Conservation (phyloP, 176 grass and related monocot genomes). For the Lolium perenne region DNA sequence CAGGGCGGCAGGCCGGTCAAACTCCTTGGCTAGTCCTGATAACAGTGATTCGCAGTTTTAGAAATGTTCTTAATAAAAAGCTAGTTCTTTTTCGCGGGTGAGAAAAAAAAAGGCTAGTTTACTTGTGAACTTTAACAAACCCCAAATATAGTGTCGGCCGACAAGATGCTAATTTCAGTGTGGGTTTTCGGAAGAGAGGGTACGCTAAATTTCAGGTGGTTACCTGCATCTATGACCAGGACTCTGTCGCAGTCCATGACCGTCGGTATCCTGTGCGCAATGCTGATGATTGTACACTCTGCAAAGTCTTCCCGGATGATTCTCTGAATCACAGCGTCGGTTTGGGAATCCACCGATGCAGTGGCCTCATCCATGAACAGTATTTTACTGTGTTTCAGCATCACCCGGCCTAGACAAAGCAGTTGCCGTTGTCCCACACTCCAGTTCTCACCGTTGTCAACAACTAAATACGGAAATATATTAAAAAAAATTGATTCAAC, state of each 20-base stretch:
- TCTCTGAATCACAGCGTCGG: conserved; percentile 90
- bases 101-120: too few relatives aligned
- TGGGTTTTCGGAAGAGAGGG: background rate
- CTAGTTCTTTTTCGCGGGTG: background rate
- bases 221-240: conserved; percentile 93
- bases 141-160: background rate
- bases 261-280: conserved; percentile 98
- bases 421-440: conserved; percentile 95
- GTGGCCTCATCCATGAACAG: conserved; percentile 99
- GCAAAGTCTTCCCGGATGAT: conserved; percentile 95
- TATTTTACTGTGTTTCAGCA: conserved; percentile 89
- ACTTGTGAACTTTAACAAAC: conserved; percentile 12
- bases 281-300: conserved; percentile 95
- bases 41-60: conserved; percentile 12
- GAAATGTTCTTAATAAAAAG: background rate
- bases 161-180: background rate
- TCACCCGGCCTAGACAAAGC: conserved; percentile 85
- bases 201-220: background rate
- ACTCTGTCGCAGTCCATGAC: conserved; percentile 97
- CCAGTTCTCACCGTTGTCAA: conserved; percentile 98
- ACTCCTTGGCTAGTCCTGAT: conserved; percentile 87
- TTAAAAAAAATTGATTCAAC: background rate
- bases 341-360: conserved; percentile 96
- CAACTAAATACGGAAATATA: conserved; percentile 54
- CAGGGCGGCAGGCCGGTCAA: conserved; percentile 72